Evolutionary conservation across 2,329 filamentous ascomycete species (phyloP), one percentile per base, ranked within the genome.

Genomic region (Colletotrichum chlorophyti): DNA sequence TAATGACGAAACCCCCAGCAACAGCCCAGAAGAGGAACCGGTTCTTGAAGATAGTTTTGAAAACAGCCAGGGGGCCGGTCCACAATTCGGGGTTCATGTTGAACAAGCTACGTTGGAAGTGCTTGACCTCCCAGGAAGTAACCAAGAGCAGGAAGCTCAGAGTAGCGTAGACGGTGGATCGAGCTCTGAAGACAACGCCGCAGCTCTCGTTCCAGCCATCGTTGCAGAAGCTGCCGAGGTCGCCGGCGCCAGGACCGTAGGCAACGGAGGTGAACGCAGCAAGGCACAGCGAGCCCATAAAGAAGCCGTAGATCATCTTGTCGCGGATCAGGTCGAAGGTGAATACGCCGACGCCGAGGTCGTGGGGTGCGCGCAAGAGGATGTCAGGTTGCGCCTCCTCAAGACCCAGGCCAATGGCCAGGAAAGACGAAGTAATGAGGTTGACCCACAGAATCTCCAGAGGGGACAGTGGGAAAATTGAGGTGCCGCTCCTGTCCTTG

Each of bases 391-490:
- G 82, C 1, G 87, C 87, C 55, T 86, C 80, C 67, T 91, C 89
- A 59, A 91, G 84, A 6, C 89, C 89, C 0, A 92, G 80, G 50
- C 89, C 89, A 65, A 91, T 85, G 37, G 89, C 89, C 1, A 90
- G 80, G 64, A 90, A 83, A 6, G 85, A 89, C 1, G 86, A 90
- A 2, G 89, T 91, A 50, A 91, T 83, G 67, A 91, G 84, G 69
- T 91, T 91, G 62, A 89, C 87, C 89, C 89, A 91, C 27, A 91
- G 81, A 66, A 91, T 90, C 68, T 91, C 88, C 4, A 91, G 81
- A 0, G 89, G 88, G 1, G 87, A 87, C 12, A 91, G 78, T 0
- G 88, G 89, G 67, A 91, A 91, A 12, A 91, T 84, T 1, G 87
- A 88, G 14, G 84, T 73, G 11, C 76, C 75, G 2, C 77, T 69